Evolutionary conservation across 345 rosid genomes (phyloP), one percentile per base, ranked within the genome.

Genomic region (Ricinus communis): DNA sequence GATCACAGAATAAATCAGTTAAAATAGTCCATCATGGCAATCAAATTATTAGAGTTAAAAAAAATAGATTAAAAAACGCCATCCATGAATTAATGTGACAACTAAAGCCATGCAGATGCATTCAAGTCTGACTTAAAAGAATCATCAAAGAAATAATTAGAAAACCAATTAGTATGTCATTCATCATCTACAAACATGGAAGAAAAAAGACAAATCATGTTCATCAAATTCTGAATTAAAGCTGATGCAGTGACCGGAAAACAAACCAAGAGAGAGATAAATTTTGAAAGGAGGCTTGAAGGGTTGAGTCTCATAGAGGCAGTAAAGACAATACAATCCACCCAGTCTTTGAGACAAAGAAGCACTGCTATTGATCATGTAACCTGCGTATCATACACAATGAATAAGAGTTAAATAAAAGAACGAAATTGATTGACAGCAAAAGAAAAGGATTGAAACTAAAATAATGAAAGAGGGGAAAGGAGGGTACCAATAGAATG

Each of bases 281-380:
- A 92, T 79, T 53, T 71, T 80, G 80, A 85, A 90, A 76, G 93
- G 84, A 76, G 92, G 95, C 79, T 87, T 87, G 70, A 86, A 94
- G 43, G 92, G 96, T 75, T 94, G 95, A 81, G 85, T 84, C 82
- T 87, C 97, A 70, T 90, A 81, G 46, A 91, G 91, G 80, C 92
- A 94, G 82, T 83, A 91, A 54, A 94, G 95, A 88, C 97, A 94
- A 81, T 91, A 90, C 22, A 94, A 83, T 50, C 92, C 97, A 51
- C 96, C 97, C n/a, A 90, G 80, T 74, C 90, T 85, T 65, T 62
- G 66, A 66, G 89, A 83, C 40, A 94, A 86, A 31, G 93, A 86
- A 73, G 66, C 80, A 68, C 66, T 52, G 60, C 80, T 72, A 56
- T 11, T 43, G 7, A 84, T 54, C 81, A 95, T 81, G 74, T 87